Evolutionary conservation across 345 rosid genomes (phyloP).

Genomic region (Rhodamnia rubescens): DNA sequence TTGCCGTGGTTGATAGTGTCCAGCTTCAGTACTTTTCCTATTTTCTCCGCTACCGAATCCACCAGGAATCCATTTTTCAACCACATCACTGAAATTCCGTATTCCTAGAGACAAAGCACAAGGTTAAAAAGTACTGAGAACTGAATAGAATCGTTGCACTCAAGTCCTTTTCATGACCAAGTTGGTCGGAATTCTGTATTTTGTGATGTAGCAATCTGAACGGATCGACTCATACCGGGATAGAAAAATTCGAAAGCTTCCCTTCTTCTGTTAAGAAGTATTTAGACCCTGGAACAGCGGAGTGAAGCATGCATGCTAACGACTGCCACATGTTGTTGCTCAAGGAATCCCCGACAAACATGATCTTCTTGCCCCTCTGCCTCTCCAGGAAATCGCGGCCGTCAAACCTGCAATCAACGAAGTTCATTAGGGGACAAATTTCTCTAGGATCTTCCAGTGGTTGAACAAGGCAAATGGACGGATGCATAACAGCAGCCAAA

Average conservation of each 20-base stretch:
- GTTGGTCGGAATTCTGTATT: neutral
- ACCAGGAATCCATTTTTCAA: conserved; percentile 44
- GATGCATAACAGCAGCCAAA: neutral
- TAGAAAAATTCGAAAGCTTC: conserved; percentile 1
- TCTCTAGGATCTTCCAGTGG: neutral
- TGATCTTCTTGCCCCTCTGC: conserved; percentile 20
- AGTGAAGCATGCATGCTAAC: conserved; percentile 19
- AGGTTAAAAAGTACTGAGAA: neutral
- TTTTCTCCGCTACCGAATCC: conserved; percentile 28
- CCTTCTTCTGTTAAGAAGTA: neutral
- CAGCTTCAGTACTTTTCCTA: conserved; percentile 40
- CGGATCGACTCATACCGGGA: conserved; percentile 8
- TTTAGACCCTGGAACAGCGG: conserved; percentile 8
- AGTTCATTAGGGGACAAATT: neutral
- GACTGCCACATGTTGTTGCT: conserved; percentile 35
- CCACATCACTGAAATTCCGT: conserved; percentile 21
- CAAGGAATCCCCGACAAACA: conserved; percentile 39
- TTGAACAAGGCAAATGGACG: neutral
- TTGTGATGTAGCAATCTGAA: neutral
- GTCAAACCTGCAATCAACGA: conserved; percentile 8
- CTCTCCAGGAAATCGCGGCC: conserved; percentile 22
- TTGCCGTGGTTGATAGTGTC: conserved; percentile 36
- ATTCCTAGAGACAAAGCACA: conserved; percentile 21
- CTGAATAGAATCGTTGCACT: neutral
- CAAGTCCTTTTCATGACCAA: neutral